phyloP scores from a whole-genome alignment of 2,329 filamentous ascomycete species.

The Zasmidium angulare region DNA sequence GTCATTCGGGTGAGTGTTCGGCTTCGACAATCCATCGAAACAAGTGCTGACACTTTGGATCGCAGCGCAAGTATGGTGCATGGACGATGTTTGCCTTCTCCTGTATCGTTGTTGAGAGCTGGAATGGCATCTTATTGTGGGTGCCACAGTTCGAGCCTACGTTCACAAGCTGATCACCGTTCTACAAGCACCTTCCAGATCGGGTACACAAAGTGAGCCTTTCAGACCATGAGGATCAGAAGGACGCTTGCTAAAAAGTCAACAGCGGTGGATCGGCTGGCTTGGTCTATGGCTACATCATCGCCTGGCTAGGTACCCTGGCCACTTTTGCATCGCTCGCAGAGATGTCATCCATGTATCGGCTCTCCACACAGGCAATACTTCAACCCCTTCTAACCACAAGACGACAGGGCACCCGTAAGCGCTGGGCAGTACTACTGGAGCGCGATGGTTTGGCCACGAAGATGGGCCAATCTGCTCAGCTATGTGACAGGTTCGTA shows the following conservation, averaged over 20 bases:
- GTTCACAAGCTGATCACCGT: too few species aligned
- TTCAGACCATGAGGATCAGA: too few species aligned
- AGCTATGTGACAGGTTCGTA: background rate
- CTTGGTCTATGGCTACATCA: background rate
- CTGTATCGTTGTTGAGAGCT: background rate
- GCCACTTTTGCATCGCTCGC: background rate
- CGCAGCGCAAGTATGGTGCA: too few species aligned
- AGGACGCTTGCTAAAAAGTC: too few species aligned
- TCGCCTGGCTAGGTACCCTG: background rate
- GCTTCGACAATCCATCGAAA: too few species aligned
- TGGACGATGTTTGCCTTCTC: too few species aligned
- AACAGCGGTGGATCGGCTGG: background rate
- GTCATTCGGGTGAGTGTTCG: background rate
- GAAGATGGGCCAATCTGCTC: background rate
- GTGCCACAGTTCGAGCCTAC: too few species aligned
- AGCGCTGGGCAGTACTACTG: background rate
- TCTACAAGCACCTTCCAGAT: background rate
- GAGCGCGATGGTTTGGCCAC: background rate
- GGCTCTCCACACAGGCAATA: background rate
- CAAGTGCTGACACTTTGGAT: too few species aligned
- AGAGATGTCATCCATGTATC: background rate
- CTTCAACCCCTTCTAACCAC: background rate
- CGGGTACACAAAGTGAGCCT: too few species aligned
- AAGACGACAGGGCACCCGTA: background rate
- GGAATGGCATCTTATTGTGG: too few species aligned